phyloP scores from a whole-genome alignment of 202 grass and related monocot genomes.

The Carex sylvatica region DNA sequence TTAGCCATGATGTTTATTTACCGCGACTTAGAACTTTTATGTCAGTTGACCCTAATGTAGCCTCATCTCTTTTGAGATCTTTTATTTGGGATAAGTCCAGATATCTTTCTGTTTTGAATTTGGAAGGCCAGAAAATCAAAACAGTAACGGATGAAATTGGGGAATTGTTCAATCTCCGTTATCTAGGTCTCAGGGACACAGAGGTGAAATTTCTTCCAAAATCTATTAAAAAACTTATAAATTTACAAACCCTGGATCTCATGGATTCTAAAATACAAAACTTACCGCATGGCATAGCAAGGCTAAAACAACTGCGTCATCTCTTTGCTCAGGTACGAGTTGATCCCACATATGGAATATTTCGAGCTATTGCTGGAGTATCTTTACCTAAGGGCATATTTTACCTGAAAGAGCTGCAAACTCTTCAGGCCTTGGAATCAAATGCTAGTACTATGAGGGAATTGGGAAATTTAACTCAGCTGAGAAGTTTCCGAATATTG shows the following conservation, averaged over 20 bases:
- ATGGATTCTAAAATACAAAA: slow-evolving; percentile 30
- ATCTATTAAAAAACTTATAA: slow-evolving; percentile 26
- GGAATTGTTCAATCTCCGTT: slow-evolving; percentile 42
- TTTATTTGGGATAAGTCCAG: slow-evolving; percentile 22
- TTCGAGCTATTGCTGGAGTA: not conserved
- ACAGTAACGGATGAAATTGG: slow-evolving; percentile 30
- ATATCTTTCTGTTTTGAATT: slow-evolving; percentile 43
- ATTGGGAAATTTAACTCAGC: slow-evolving; percentile 21
- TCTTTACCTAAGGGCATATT: slow-evolving; percentile 34
- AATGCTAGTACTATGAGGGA: slow-evolving; percentile 16
- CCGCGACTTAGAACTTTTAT: slow-evolving; percentile 32
- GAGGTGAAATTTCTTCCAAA: slow-evolving; percentile 36
- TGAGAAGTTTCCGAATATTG: slow-evolving; percentile 40
- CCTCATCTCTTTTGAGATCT: not conserved
- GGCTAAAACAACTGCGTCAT: slow-evolving; percentile 40
- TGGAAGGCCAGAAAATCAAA: slow-evolving; percentile 21
- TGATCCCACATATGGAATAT: not conserved
- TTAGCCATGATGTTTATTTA: not conserved
- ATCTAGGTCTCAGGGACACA: slow-evolving; percentile 48
- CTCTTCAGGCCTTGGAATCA: slow-evolving; percentile 35
- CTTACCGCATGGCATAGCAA: slow-evolving; percentile 32
- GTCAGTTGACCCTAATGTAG: not conserved
- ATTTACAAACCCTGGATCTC: slow-evolving; percentile 56
- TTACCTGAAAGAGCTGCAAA: slow-evolving; percentile 47
- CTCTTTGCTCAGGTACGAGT: slow-evolving; percentile 23